Evolutionary conservation across 306 rosid species (phyloP).

Genomic region (Pyrus pyrifolia): DNA sequence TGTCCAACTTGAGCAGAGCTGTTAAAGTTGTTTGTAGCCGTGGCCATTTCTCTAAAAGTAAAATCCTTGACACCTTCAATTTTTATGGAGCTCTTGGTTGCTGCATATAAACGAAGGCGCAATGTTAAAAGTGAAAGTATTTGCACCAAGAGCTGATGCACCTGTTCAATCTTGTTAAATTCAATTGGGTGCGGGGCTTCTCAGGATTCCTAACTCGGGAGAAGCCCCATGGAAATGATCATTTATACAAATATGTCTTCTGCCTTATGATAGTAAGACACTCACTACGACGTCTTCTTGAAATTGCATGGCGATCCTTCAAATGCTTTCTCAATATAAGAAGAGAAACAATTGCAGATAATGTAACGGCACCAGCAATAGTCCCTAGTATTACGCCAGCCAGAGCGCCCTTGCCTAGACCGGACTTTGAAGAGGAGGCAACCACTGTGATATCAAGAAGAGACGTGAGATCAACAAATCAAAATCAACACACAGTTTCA

Average conservation of each 20-base stretch:
- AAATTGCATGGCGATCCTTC: conserved; percentile 29
- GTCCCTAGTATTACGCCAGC: conserved; percentile 68
- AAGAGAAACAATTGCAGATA: conserved; percentile 61
- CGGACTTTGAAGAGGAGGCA: conserved; percentile 22
- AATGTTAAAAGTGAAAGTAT: background rate
- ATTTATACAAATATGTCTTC: background rate
- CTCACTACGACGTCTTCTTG: conserved; percentile 68
- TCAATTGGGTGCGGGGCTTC: background rate
- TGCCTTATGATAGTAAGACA: conserved; percentile 13
- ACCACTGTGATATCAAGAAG: conserved; percentile 38
- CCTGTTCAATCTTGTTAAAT: background rate
- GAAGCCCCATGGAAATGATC: background rate
- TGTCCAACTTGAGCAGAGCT: conserved; percentile 59
- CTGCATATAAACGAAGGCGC: conserved; percentile 35
- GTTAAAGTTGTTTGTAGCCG: conserved; percentile 61
- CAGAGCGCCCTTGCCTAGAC: conserved; percentile 59
- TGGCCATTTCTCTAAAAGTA: conserved; percentile 49
- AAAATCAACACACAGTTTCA: background rate
- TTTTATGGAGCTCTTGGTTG: conserved; percentile 43
- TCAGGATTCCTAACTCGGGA: background rate
- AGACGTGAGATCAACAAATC: conserved; percentile 14
- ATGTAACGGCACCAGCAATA: conserved; percentile 52
- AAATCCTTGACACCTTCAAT: conserved; percentile 65
- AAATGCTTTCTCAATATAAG: conserved; percentile 41
- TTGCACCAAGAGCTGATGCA: background rate